Evolutionary conservation across 345 rosid species (phyloP), one percentile per base, ranked within the genome.

Genomic region (Arabidopsis suecica): DNA sequence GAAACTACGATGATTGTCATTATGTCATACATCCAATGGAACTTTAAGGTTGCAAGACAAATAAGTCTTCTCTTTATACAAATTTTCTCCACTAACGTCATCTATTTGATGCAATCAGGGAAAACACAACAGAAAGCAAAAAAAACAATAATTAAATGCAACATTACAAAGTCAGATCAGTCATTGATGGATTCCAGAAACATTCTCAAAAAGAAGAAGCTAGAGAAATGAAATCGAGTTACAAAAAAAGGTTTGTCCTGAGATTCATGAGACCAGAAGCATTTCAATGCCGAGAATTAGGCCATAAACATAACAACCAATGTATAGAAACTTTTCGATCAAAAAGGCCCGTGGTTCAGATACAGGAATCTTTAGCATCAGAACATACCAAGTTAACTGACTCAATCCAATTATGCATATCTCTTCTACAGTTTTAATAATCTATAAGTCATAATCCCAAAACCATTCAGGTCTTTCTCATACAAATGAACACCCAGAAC

Each of bases 71-170:
- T 23, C 8, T 16, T 0, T 10, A 23, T 12, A 36, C 25, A 30
- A 41, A 4, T 1, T 16, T 14, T 51, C 79, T 44, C 49, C 50
- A 54, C 16, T 61, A 60, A 41, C 20, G 33, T 32, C 54, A 41
- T 33, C 12, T 9, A 34, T 33, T 50, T 49, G 68, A 68, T 50
- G 68, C 34, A 47, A 16, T 13, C 40, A 32, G 9, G n/a, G 63
- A 18, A 50, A 12, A 59, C 34, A 5, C 45, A 32, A 53, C 8
- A 22, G 8, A 59, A 36, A n/a, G 25, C n/a, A 32, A 20, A 61
- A 61, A 25, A 28, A 28, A 28, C 4, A 3, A 55, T 18, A 13
- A 9, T 55, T 69, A 5, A 7, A 44, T 23, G 22, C 6, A 5
- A 33, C 2, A 53, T 4, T 10, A 32, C 22, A 14, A 40, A 20